Evolutionary conservation across 129 eudicot species (phyloP).

Genomic region (Chrysanthemum makinoi): DNA sequence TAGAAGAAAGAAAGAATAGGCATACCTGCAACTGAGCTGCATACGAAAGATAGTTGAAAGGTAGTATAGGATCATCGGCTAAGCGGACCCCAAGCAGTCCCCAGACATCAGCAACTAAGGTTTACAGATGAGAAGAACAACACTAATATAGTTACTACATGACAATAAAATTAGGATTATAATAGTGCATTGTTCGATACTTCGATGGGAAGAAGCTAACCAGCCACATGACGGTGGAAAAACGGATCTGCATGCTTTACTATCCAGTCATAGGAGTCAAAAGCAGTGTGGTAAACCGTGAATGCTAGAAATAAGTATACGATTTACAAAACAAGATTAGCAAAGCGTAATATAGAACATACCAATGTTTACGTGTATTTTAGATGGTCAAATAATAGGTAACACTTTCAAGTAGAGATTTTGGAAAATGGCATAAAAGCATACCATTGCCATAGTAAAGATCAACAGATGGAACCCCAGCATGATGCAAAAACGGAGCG

Average conservation of each 20-base stretch:
- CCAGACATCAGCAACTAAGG: conserved; percentile 74
- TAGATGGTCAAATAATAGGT: neutral
- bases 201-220: conserved; percentile 39
- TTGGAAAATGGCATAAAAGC: neutral
- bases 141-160: neutral
- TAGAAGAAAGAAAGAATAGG: too few species aligned
- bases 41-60: conserved; percentile 78
- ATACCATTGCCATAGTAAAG: conserved; percentile 84
- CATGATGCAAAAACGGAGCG: conserved; percentile 95
- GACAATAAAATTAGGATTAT: neutral
- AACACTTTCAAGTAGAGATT: conserved; percentile 1
- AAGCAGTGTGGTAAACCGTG: conserved; percentile 96
- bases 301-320: conserved; percentile 45
- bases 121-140: conserved; percentile 3
- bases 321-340: conserved; percentile 15
- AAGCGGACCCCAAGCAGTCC: conserved; percentile 83
- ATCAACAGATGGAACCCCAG: conserved; percentile 87
- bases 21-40: conserved; percentile 70
- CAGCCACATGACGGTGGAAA: conserved; percentile 87
- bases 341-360: neutral
- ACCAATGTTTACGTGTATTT: neutral
- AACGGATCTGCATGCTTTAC: conserved; percentile 69
- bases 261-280: conserved; percentile 94
- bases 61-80: conserved; percentile 80
- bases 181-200: conserved; percentile 12